Conservation (phyloP, 148 eudicot genomes). For the Cornus suecica region DNA sequence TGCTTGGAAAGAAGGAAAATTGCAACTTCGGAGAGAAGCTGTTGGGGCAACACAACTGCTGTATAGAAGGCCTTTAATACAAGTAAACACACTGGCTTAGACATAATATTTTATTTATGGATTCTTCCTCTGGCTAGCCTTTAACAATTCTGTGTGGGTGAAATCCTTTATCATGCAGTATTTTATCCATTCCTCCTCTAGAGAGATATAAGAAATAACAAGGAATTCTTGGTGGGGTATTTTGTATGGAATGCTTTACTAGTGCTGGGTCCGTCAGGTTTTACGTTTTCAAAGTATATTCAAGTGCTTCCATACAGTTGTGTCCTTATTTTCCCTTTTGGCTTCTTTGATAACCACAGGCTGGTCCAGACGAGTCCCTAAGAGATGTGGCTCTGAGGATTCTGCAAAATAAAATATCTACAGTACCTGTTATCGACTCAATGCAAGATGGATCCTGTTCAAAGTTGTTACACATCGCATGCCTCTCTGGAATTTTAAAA, state of each 20-base stretch:
- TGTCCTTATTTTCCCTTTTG: not conserved
- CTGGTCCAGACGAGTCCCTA: conserved; percentile 48
- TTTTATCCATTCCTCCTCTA: not conserved
- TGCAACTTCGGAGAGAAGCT: conserved; percentile 26
- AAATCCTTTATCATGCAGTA: not conserved
- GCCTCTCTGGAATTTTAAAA: conserved; percentile 43
- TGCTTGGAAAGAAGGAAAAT: conserved; percentile 39
- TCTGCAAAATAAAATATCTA: conserved; percentile 36
- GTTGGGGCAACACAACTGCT: conserved; percentile 9
- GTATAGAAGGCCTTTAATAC: conserved; percentile 31
- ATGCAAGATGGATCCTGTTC: conserved; percentile 31
- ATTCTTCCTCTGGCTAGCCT: not conserved
- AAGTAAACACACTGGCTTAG: conserved; percentile 19
- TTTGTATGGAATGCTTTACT: not conserved
- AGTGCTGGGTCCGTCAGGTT: not conserved
- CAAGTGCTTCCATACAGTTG: not conserved
- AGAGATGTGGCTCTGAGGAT: conserved; percentile 33
- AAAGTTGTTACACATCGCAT: conserved; percentile 33
- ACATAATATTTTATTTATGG: not conserved
- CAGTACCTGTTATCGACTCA: conserved; percentile 35
- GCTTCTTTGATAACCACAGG: conserved; percentile 25
- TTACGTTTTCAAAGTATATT: not conserved
- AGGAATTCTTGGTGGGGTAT: not conserved
- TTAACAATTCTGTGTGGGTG: not conserved
- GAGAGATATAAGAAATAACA: not conserved